Percentiles rank a stretch among this genome's conserved stretches.
Evolutionary conservation across 2,329 filamentous ascomycete genomes (phyloP).

Genomic region (Aspergillus vadensis): DNA sequence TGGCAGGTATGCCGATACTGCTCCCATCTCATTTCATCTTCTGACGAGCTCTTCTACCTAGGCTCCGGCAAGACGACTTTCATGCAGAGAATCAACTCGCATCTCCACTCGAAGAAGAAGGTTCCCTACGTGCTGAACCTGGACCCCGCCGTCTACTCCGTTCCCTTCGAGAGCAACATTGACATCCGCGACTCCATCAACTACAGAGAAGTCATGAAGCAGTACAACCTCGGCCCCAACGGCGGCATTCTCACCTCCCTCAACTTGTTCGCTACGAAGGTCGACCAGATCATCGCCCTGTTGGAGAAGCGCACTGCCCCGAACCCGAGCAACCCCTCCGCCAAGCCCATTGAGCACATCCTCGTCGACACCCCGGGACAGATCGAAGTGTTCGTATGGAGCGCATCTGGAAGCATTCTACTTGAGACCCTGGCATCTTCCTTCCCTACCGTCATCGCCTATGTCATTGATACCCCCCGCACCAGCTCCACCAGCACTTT

Average conservation of each 20-base stretch:
- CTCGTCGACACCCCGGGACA: constrained; percentile 95
- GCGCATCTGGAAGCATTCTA: constrained; percentile 88
- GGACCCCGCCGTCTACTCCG: constrained; percentile 88
- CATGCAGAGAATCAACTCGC: constrained; percentile 95
- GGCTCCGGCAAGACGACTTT: constrained; percentile 99
- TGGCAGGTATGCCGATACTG: constrained; percentile 69
- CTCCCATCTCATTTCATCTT: constrained; percentile 6
- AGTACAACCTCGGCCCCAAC: constrained; percentile 96
- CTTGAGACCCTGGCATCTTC: constrained; percentile 89
- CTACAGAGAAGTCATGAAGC: constrained; percentile 99
- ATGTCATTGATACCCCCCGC: constrained; percentile 94
- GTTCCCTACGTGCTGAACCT: constrained; percentile 96
- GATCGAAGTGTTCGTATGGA: constrained; percentile 99
- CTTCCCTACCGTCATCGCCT: constrained; percentile 95
- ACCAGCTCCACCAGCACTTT: constrained; percentile 93
- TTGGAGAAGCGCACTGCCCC: constrained; percentile 83
- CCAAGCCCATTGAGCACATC: constrained; percentile 74
- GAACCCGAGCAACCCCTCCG: constrained; percentile 46
- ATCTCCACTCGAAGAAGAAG: constrained; percentile 78
- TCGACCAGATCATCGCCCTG: constrained; percentile 87
- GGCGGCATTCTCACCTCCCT: constrained; percentile 93
- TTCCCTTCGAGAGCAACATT: constrained; percentile 96
- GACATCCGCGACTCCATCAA: constrained; percentile 98
- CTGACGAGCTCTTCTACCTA: constrained; percentile 34
- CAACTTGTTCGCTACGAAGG: constrained; percentile 96